A percentile compares a stretch with the other conserved stretches of the same genome.
phyloP scores from a whole-genome alignment of 2,329 filamentous ascomycete genomes.

The Xylariomycetidae sp. region DNA sequence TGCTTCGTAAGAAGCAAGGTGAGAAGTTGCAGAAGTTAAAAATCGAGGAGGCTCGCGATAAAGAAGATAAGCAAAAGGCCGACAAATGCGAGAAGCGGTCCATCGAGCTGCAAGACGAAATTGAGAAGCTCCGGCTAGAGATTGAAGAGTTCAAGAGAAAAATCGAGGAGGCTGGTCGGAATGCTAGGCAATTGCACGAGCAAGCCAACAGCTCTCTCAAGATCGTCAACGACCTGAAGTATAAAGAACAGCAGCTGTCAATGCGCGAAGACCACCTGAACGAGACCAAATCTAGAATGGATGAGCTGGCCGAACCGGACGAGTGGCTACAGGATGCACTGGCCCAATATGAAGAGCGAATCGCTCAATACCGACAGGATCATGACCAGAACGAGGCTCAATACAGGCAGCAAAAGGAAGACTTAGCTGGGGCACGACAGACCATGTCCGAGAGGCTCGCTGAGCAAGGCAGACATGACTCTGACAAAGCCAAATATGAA shows the following conservation, averaged over 20 bases:
- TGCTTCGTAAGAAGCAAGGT: conserved; percentile 76
- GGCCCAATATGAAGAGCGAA: conserved; percentile 71
- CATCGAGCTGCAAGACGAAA: conserved; percentile 60
- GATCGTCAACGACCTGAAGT: conserved; percentile 70
- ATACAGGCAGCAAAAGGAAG: conserved; percentile 60
- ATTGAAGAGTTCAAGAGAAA: conserved; percentile 54
- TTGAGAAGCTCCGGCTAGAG: conserved; percentile 56
- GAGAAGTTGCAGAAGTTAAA: conserved; percentile 70
- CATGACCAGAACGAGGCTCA: conserved; percentile 57
- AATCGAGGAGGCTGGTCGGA: conserved; percentile 54
- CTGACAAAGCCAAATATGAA: conserved; percentile 83
- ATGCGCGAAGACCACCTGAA: conserved; percentile 67
- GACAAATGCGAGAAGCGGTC: conserved; percentile 65
- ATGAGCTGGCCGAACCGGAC: conserved; percentile 75
- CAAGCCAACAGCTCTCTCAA: conserved; percentile 69
- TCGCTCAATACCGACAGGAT: conserved; percentile 61
- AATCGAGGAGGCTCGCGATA: conserved; percentile 71
- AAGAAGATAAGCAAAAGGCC: conserved; percentile 79
- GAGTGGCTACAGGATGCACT: conserved; percentile 67
- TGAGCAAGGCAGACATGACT: conserved; percentile 74
- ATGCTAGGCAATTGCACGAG: conserved; percentile 63
- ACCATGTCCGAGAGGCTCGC: conserved; percentile 49
- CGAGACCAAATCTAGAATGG: conserved; percentile 66
- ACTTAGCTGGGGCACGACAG: conserved; percentile 39
- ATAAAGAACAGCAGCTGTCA: conserved; percentile 69